Percentiles rank a stretch among this genome's conserved stretches.
Evolutionary conservation across 352 stramenopile species (phyloP).

Genomic region (Pythium monospermum): DNA sequence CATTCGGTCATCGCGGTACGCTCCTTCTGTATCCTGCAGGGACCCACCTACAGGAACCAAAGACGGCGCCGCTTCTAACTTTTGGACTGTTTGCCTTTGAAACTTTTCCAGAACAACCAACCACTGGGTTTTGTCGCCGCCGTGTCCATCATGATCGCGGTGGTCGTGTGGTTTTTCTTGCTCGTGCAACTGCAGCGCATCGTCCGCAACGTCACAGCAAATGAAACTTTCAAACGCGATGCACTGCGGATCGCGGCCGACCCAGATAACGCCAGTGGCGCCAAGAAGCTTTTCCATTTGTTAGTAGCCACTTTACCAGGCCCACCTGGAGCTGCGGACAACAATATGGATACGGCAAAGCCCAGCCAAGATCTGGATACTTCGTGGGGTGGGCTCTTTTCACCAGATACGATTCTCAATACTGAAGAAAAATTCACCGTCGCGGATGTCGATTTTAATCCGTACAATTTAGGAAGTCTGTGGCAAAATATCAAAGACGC

Average conservation of each 20-base stretch:
- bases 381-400: slow-evolving; percentile 74
- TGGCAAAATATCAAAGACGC: slow-evolving; percentile 57
- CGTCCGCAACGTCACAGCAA: slow-evolving; percentile 64
- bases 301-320: slow-evolving; percentile 28
- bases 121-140: slow-evolving; percentile 62
- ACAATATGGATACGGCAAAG: slow-evolving; percentile 19
- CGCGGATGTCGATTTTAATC: slow-evolving; percentile 75
- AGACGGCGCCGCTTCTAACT: no score
- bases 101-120: slow-evolving; percentile 47
- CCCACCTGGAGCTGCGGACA: not conserved
- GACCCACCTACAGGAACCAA: no score
- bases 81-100: not conserved
- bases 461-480: slow-evolving; percentile 63
- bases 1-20: slow-evolving; percentile 52
- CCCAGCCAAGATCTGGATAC: slow-evolving; percentile 58
- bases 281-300: slow-evolving; percentile 15
- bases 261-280: slow-evolving; percentile 27
- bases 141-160: slow-evolving; percentile 47
- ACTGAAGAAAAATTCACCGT: slow-evolving; percentile 60
- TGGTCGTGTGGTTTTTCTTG: slow-evolving; percentile 70
- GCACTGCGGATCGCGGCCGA: slow-evolving; percentile 54
- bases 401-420: slow-evolving; percentile 66
- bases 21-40: not conserved
- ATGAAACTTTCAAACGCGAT: slow-evolving; percentile 82
- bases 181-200: slow-evolving; percentile 74